Evolutionary conservation across 1,139 yeast genomes (phyloP).

Genomic region (Scheffersomyces titani): DNA sequence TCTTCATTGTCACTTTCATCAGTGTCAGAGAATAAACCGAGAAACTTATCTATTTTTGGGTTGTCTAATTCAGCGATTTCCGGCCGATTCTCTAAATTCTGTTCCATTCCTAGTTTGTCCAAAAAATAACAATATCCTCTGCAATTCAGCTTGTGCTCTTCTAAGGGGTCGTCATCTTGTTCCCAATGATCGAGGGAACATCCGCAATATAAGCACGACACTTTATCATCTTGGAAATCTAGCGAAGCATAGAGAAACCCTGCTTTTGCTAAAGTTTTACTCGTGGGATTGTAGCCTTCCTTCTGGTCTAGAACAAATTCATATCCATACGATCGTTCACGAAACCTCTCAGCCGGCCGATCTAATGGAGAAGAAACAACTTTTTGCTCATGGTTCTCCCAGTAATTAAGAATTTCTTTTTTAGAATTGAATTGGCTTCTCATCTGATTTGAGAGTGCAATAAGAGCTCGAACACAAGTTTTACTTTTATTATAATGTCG

Average conservation of each 20-base stretch:
- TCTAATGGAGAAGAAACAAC: constrained; percentile 28
- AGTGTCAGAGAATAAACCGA: not conserved
- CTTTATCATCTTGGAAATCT: constrained; percentile 57
- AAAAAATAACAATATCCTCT: constrained; percentile 51
- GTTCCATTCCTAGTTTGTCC: constrained; percentile 5
- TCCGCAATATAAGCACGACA: constrained; percentile 71
- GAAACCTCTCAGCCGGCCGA: constrained; percentile 36
- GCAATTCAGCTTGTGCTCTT: constrained; percentile 49
- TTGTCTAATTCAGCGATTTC: not conserved
- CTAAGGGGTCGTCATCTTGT: constrained; percentile 60
- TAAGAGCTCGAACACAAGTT: constrained; percentile 21
- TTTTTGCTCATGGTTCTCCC: constrained; percentile 11
- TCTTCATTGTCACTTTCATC: not conserved
- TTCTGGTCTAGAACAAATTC: constrained; percentile 56
- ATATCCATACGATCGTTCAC: constrained; percentile 53
- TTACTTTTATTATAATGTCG: constrained; percentile 47
- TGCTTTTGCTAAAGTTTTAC: constrained; percentile 42
- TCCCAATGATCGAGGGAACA: constrained; percentile 75
- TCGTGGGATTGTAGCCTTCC: constrained; percentile 37
- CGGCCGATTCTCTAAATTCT: not conserved
- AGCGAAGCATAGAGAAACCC: constrained; percentile 56
- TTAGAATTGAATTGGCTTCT: constrained; percentile 9
- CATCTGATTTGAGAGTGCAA: constrained; percentile 24
- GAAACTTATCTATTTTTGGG: not conserved
- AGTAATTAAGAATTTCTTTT: constrained; percentile 7